Evolutionary conservation across 148 eudicot species (phyloP).

Genomic region (Mesembryanthemum crystallinum): DNA sequence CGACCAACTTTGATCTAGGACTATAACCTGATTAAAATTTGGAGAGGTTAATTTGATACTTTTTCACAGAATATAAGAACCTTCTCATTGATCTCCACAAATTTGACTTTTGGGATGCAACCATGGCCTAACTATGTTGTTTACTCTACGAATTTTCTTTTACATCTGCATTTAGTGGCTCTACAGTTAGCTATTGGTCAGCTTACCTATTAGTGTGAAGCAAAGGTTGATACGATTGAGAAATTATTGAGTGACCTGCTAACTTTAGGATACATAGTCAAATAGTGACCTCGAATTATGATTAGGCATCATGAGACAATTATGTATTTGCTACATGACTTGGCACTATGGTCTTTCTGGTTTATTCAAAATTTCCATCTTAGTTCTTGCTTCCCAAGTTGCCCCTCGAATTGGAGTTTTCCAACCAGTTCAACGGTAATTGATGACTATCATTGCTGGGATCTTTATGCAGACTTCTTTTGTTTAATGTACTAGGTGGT

Average conservation of each 20-base stretch:
- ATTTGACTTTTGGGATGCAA: neutral
- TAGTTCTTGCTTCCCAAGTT: neutral
- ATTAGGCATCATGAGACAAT: neutral
- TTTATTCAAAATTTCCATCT: neutral
- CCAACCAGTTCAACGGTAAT: neutral
- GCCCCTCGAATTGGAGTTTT: neutral
- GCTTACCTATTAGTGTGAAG: neutral
- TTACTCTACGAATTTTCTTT: neutral
- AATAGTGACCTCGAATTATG: neutral
- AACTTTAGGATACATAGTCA: neutral
- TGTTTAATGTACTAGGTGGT: neutral
- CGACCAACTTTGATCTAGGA: too few relatives aligned
- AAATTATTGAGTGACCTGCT: neutral
- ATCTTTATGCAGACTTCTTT: constrained; percentile 7
- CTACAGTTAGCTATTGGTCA: neutral
- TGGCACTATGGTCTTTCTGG: neutral
- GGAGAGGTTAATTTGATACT: neutral
- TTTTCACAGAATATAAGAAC: neutral
- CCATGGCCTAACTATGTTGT: neutral
- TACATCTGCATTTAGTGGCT: neutral
- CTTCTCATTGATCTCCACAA: neutral
- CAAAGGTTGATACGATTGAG: neutral
- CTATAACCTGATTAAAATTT: neutral
- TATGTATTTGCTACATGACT: neutral
- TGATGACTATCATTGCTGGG: neutral